Evolutionary conservation across 345 rosid species (phyloP), one percentile per base, ranked within the genome.

Genomic region (Lepidium africanum): DNA sequence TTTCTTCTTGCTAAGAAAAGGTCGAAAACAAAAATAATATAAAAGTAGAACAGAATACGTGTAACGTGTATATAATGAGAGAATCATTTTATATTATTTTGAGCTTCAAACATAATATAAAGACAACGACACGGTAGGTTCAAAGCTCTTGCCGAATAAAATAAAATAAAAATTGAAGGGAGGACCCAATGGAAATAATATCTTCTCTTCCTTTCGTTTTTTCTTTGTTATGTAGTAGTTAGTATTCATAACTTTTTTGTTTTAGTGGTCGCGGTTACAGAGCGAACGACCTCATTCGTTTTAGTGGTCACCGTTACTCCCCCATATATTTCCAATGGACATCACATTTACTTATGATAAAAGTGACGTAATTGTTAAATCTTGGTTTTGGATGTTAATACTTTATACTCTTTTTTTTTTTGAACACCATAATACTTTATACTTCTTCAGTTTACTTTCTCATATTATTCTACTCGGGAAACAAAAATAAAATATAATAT

Each of bases 261-360:
- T 21, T 48, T 21, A 69, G 59, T 72, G 59, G 65, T 72, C 52
- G 59, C 52, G 57, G 27, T 47, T 59, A 49, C 66, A 48, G 56
- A 54, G 56, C 37, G 56, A 30, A 65, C 65, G 45, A 47, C 45
- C 15, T 57, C 60, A 72, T 48, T 56, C 53, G 51, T 54, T 71
- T 21, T 45, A 35, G 55, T 46, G 33, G 33, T 30, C 2, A 1
- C 33, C 7, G 33, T 6, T 30, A 71, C 41, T 23, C 64, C 15
- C 9, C 23, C 47, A 43, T 27, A 8, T 69, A 13, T 39, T n/a
- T 12, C 74, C 67, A 19, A 61, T 70, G 37, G 57, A 21, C 54
- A 56, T 70, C 54, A 49, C 6, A 45, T 2, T 43, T 33, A 50
- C 17, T 46, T 72, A 33, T 43, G 15, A 35, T 42, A 42, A 45